phyloP scores from a whole-genome alignment of 805 yeast genomes.

The Yamadazyma nakazawae region DNA sequence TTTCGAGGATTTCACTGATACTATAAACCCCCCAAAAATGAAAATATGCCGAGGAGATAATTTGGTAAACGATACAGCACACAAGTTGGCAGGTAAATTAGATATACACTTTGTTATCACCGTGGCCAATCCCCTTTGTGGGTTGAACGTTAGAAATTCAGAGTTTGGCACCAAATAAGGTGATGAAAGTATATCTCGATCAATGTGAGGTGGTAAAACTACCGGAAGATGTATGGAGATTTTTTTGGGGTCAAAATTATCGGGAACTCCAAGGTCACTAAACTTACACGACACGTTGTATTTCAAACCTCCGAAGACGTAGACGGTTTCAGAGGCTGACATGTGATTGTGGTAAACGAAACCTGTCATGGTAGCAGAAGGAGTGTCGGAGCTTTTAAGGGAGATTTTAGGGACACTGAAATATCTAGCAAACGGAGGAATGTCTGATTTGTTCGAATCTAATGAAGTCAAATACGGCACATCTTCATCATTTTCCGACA shows the following conservation, averaged over 20 bases:
- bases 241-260: constrained; percentile 22
- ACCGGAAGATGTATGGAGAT: constrained; percentile 38
- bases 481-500: neutral
- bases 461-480: constrained; percentile 2
- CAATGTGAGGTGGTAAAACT: constrained; percentile 39
- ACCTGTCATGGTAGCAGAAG: neutral
- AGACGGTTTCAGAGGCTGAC: constrained; percentile 26
- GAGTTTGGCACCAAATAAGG: constrained; percentile 42
- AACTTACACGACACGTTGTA: constrained; percentile 17
- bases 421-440: constrained; percentile 26
- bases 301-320: constrained; percentile 38
- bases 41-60: constrained; percentile 57
- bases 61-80: constrained; percentile 46
- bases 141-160: constrained; percentile 27
- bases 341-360: constrained; percentile 32
- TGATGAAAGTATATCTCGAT: constrained; percentile 32
- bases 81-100: constrained; percentile 47
- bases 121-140: constrained; percentile 28
- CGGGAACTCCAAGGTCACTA: constrained; percentile 31
- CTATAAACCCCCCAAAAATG: constrained; percentile 68
- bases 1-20: constrained; percentile 21
- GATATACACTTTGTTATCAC: constrained; percentile 21
- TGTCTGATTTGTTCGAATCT: constrained; percentile 8
- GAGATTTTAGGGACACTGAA: constrained; percentile 23
- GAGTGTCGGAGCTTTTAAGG: constrained; percentile 5